phyloP scores from a whole-genome alignment of 1,139 yeast species.

The Pichia sp. region DNA sequence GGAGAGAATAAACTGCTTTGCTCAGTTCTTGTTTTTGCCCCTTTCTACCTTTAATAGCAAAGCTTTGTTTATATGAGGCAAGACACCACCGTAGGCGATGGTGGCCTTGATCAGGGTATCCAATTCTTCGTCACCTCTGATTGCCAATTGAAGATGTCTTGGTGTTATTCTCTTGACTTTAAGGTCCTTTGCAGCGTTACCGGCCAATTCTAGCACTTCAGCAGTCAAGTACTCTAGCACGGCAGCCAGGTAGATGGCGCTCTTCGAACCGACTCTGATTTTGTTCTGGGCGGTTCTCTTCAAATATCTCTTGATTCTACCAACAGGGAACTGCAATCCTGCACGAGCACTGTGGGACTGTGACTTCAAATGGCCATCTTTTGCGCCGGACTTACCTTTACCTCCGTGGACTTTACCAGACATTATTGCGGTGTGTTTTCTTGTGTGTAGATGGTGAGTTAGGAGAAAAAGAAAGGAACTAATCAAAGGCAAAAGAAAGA shows the following conservation, averaged over 20 bases:
- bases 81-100: conserved; percentile 98
- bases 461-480: not conserved
- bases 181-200: conserved; percentile 98
- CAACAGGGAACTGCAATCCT: conserved; percentile 97
- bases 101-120: conserved; percentile 95
- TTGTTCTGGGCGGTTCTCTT: conserved; percentile 89
- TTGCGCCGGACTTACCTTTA: conserved; percentile 85
- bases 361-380: conserved; percentile 58
- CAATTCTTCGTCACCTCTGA: conserved; percentile 97
- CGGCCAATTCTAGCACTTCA: conserved; percentile 96
- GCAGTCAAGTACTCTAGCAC: conserved; percentile 96
- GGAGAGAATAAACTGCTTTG: too few species aligned
- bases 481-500: not conserved
- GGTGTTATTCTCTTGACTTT: conserved; percentile 98
- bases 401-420: conserved; percentile 98
- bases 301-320: conserved; percentile 94
- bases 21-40: conserved; percentile 48
- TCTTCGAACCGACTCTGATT: conserved; percentile 91
- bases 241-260: conserved; percentile 76
- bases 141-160: conserved; percentile 96
- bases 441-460: not conserved
- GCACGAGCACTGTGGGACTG: conserved; percentile 96
- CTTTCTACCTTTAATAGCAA: conserved; percentile 85
- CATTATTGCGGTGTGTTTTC: conserved; percentile 41
- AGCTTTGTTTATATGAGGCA: conserved; percentile 96